A percentile compares a stretch with the other conserved stretches of the same genome.
Conservation (phyloP, 164 flowering plant genomes). For the Tetracentron sinense region DNA sequence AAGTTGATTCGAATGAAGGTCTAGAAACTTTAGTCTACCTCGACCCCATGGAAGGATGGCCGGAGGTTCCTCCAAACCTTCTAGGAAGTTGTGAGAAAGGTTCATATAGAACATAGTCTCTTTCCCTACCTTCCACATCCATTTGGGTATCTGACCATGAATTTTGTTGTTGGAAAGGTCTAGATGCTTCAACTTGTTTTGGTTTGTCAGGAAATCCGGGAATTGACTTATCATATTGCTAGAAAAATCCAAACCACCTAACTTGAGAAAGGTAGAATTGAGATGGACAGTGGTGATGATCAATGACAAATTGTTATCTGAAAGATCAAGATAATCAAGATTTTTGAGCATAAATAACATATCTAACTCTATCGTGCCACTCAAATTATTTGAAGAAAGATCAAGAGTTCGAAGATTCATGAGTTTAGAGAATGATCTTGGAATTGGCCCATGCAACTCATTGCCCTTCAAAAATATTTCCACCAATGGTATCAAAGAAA, state of each 20-base stretch:
- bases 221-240: constrained; percentile 18
- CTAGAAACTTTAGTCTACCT: background rate
- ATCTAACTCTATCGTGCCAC: too few species aligned
- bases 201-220: constrained; percentile 11
- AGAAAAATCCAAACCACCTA: background rate
- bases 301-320: background rate
- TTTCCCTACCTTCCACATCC: constrained; percentile 8
- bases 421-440: background rate
- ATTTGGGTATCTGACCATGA: background rate
- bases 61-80: background rate
- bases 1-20: constrained; percentile 10
- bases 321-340: background rate
- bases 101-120: background rate
- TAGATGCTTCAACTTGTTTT: background rate
- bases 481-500: background rate
- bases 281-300: too few species aligned
- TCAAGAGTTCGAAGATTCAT: background rate
- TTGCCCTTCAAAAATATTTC: background rate
- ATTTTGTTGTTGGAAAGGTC: constrained; percentile 7
- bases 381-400: too few species aligned
- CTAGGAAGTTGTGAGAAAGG: constrained; percentile 3
- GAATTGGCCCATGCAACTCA: background rate
- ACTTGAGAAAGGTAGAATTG: background rate
- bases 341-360: too few species aligned
- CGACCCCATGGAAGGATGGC: background rate